Evolutionary conservation across 2,329 filamentous ascomycete species (phyloP), one percentile per base, ranked within the genome.

Genomic region (Diplocarpon mali): DNA sequence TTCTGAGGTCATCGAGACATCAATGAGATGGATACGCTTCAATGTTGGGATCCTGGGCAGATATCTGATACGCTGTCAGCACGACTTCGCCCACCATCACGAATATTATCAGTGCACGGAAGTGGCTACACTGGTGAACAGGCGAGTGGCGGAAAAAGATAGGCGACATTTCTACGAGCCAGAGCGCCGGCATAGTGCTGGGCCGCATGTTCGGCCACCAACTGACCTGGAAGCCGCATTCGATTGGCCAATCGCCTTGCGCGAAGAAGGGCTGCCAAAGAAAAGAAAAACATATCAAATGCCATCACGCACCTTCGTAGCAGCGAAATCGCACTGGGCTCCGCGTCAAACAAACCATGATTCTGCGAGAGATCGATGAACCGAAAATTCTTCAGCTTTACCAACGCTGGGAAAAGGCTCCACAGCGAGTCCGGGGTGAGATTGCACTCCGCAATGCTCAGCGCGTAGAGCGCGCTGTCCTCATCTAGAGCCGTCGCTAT

Each of bases 351-450:
- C 13, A 98, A 70, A 15, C 78, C 78, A 28, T 74, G 83, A 56
- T 96, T 96, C 58, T 95, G 87, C 5, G 87, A 95, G 30, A 98
- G 69, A 61, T 96, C 92, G 47, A 98, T 78, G 60, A 95, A 95
- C 15, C 85, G 80, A 60, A 95, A 83, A 51, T 82, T 76, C 2
- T 73, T 71, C 45, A 95, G 68, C 53, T 73, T 77, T 20, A 75
- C 71, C 43, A 96, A 66, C 6, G 77, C 77, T 4, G 87, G 86
- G 40, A 96, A 72, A 11, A 96, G 69, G 43, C 78, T 76, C 62
- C 76, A 83, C 16, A 96, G 68, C 10, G 82, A 80, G 0, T 76
- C 70, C 0, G 87, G 81, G 4, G 75, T 78, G 44, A 98, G 69
- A 46, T 86, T 85, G 65, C 89, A 95, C 56, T 88, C 83, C 1